phyloP scores from a whole-genome alignment of 192 early-diverging fungal species.

The Linnemannia elongata region DNA sequence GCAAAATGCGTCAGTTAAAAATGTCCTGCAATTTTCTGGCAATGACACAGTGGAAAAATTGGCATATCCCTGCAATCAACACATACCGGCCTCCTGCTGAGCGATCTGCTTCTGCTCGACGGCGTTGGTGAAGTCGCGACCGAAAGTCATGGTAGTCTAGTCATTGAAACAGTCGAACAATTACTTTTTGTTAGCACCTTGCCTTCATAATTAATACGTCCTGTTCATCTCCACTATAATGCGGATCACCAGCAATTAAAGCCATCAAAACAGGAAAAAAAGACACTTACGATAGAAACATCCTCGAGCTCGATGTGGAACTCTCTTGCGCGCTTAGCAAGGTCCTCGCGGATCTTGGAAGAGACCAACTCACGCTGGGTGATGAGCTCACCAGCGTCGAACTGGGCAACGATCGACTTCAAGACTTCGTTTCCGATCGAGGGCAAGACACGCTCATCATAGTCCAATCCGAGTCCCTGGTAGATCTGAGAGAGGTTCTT shows the following conservation, averaged over 20 bases:
- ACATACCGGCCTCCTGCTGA: slow-evolving; percentile 91
- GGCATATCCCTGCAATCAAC: background rate
- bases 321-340: slow-evolving; percentile 92
- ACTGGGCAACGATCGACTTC: slow-evolving; percentile 99
- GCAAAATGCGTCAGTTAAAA: too few relatives aligned
- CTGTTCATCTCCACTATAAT: background rate
- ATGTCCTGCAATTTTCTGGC: background rate
- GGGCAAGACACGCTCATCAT: slow-evolving; percentile 98
- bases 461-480: slow-evolving; percentile 93
- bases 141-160: slow-evolving; percentile 98
- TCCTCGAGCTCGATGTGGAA: slow-evolving; percentile 98
- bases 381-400: slow-evolving; percentile 97
- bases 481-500: slow-evolving; percentile 85
- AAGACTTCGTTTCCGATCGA: slow-evolving; percentile 99
- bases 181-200: background rate
- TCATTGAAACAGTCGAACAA: background rate
- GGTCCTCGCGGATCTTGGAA: slow-evolving; percentile 91
- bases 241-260: background rate
- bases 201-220: background rate
- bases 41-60: background rate
- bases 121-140: slow-evolving; percentile 98
- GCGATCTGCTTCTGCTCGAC: slow-evolving; percentile 99
- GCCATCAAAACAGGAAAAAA: background rate
- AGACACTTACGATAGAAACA: slow-evolving; percentile 89
- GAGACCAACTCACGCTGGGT: slow-evolving; percentile 98